Evolutionary conservation across 2,329 filamentous ascomycete genomes (phyloP).

Genomic region (Botrytis galanthina): DNA sequence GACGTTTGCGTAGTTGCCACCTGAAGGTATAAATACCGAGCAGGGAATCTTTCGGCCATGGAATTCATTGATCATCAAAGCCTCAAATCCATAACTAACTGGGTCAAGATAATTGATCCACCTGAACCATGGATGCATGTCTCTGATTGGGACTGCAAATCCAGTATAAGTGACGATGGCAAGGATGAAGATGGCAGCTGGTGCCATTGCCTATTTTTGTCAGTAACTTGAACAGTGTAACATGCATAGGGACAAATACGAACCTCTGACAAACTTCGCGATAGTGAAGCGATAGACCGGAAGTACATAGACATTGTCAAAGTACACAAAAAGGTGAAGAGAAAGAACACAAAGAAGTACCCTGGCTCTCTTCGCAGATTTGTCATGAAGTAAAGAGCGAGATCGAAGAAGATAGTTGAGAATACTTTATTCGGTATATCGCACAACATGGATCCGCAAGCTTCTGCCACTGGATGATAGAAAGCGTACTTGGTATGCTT

Average conservation of each 20-base stretch:
- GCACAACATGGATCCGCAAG: slow-evolving; percentile 52
- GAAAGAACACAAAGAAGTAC: slow-evolving; percentile 80
- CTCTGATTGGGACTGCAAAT: slow-evolving; percentile 52
- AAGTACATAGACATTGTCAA: slow-evolving; percentile 85
- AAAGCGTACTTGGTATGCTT: slow-evolving; percentile 85
- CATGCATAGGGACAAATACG: slow-evolving; percentile 33
- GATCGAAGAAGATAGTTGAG: slow-evolving; percentile 75
- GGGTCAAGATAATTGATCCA: slow-evolving; percentile 70
- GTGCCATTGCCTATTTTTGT: slow-evolving; percentile 30
- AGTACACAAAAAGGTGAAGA: slow-evolving; percentile 71
- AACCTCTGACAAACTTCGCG: slow-evolving; percentile 63
- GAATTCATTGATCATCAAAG: slow-evolving; percentile 83
- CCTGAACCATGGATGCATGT: slow-evolving; percentile 55
- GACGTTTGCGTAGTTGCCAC: slow-evolving; percentile 27
- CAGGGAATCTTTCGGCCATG: slow-evolving; percentile 31
- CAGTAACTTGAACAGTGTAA: not conserved
- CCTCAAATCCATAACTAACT: slow-evolving; percentile 64
- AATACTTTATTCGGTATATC: slow-evolving; percentile 80
- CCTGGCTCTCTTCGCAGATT: slow-evolving; percentile 72
- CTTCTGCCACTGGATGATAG: slow-evolving; percentile 87
- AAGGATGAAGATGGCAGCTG: slow-evolving; percentile 61
- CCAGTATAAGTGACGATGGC: slow-evolving; percentile 44
- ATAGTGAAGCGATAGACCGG: slow-evolving; percentile 74
- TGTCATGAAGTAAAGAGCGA: slow-evolving; percentile 83
- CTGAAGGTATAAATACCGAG: slow-evolving; percentile 30